Base-by-base conservation (phyloP, 345 rosid species). In the Brassica napus region DNA sequence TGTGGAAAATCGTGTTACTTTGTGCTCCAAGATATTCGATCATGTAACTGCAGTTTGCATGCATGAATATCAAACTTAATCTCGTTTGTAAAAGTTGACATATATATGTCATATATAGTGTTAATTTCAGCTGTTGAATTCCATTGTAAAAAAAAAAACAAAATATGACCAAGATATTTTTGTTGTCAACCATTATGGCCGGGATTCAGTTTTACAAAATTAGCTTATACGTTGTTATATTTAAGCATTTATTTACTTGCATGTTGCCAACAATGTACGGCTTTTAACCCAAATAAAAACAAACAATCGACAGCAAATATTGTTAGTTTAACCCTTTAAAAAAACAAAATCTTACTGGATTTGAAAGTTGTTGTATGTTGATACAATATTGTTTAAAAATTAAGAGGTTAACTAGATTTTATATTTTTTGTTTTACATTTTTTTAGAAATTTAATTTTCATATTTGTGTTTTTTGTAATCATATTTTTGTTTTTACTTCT, bases 11-110 rank as follows among this genome's bases (percentile, higher is more conserved):
- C 5, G 28, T 34, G 15, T 15, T 72, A 61, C 47, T 67, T 66
- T 79, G 82, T 21, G 64, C 7, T 42, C 21, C 73, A 72, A 78
- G 72, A 65, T 72, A 67, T 66, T 44, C 37, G 37, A 6, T 34
- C 8, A 8, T 3, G 21, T 37, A 18, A 1, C 32, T 65, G 54
- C 42, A 79, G 15, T 58, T 65, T 66, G 39, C 63, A 73, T 65
- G 73, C 77, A 31, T 11, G 16, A 44, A 35, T 63, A 24, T 49
- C 58, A 64, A 69, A 71, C 31, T 9, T 32, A 49, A 10, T 54
- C 6, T 37, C 26, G 14, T 30, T 6, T 32, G 75, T 62, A 15
- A 54, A 14, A 15, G 35, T 63, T 23, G 49, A 42, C 49, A 42
- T 42, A 42, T 34, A 34, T 34, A 28, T 28, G 10, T 42, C 14